Evolutionary conservation across 176 grass and related monocot genomes (phyloP).

Genomic region (Ananas comosus): DNA sequence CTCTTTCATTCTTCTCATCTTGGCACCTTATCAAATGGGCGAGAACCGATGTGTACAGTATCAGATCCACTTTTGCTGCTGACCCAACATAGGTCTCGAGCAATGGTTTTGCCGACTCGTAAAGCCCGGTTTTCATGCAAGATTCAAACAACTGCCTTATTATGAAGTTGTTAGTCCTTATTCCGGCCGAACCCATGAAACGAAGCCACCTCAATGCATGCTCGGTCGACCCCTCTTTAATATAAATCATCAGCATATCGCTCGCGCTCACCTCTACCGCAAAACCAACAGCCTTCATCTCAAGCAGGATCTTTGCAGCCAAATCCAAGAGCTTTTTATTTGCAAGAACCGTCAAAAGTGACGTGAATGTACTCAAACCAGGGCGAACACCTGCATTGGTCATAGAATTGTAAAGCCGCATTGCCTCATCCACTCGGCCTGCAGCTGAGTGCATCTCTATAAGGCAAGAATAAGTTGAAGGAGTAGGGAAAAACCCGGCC

Average conservation of each 20-base stretch:
- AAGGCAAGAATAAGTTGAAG: conserved; percentile 64
- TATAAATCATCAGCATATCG: conserved; percentile 94
- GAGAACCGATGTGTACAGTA: conserved; percentile 88
- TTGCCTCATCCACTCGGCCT: conserved; percentile 63
- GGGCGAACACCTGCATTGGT: conserved; percentile 65
- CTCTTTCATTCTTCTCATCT: conserved; percentile 53
- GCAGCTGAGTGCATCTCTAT: conserved; percentile 85
- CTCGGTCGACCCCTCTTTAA: conserved; percentile 78
- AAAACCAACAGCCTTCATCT: conserved; percentile 92
- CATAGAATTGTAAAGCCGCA: conserved; percentile 84
- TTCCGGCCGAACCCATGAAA: conserved; percentile 84
- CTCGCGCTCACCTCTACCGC: conserved; percentile 67
- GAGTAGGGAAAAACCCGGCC: conserved; percentile 87
- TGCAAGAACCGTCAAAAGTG: conserved; percentile 59
- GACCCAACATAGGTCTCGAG: conserved; percentile 61
- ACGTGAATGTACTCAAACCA: conserved; percentile 72
- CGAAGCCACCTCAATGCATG: conserved; percentile 70
- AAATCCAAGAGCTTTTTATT: conserved; percentile 83
- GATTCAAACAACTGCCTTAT: conserved; percentile 91
- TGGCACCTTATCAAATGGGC: conserved; percentile 71
- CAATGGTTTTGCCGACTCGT: conserved; percentile 62
- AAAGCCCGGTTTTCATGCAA: conserved; percentile 82
- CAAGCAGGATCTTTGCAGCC: conserved; percentile 74
- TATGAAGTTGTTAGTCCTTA: conserved; percentile 96
- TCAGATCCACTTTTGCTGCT: conserved; percentile 71